Conservation (phyloP, 2,329 filamentous ascomycete genomes). For the Colletotrichum truncatum region DNA sequence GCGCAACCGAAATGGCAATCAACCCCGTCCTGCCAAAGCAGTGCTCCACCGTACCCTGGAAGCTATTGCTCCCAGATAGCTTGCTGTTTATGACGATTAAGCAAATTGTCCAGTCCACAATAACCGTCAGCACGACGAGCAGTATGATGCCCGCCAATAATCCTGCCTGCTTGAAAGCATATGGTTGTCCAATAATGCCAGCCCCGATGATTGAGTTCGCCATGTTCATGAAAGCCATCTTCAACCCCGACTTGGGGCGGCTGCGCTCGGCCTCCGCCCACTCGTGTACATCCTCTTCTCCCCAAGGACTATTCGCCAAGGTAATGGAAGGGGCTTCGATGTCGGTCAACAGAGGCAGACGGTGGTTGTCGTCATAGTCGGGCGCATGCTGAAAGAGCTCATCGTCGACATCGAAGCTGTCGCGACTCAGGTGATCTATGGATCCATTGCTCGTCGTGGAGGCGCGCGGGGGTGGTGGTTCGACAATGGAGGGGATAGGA, state of each 20-base stretch:
- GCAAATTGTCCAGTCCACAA: conserved; percentile 97
- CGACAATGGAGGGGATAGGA: conserved; percentile 56
- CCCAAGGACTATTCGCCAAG: conserved; percentile 66
- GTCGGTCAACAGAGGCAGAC: conserved; percentile 80
- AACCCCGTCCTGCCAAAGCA: conserved; percentile 92
- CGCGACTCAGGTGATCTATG: conserved; percentile 14
- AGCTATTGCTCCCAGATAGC: conserved; percentile 90
- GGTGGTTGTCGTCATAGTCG: conserved; percentile 44
- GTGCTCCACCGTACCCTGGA: conserved; percentile 94
- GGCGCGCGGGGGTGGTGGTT: conserved; percentile 24
- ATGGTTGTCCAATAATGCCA: conserved; percentile 85
- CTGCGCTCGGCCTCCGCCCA: conserved; percentile 63
- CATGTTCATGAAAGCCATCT: conserved; percentile 99
- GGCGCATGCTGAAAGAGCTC: conserved; percentile 26
- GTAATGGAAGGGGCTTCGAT: conserved; percentile 83
- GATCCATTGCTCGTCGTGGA: conserved; percentile 27
- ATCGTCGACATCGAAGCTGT: conserved; percentile 33
- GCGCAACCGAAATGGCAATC: conserved; percentile 87
- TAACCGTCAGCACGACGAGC: conserved; percentile 80
- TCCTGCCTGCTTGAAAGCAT: conserved; percentile 94
- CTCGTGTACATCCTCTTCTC: conserved; percentile 52
- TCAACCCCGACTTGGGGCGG: conserved; percentile 85
- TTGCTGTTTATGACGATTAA: conserved; percentile 98
- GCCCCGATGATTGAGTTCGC: conserved; percentile 95
- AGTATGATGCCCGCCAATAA: conserved; percentile 82